A percentile compares a stretch with the other conserved stretches of the same genome.
phyloP scores from a whole-genome alignment of 2,329 filamentous ascomycete species.

The Ophiostoma montium region DNA sequence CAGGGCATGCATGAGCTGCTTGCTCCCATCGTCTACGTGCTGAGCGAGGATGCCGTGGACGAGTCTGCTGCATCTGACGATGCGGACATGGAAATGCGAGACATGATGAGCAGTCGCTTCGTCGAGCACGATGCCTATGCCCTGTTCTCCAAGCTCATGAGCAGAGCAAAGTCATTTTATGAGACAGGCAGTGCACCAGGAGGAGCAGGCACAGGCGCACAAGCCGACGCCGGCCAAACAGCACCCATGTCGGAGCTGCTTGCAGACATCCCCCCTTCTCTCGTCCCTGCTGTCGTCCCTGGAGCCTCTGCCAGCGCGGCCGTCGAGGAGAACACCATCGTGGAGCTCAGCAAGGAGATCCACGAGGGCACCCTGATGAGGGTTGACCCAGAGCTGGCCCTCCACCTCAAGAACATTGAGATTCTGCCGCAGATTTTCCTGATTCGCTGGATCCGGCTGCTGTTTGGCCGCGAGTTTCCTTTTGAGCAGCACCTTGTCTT shows the following conservation, averaged over 20 bases:
- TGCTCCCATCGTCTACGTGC: conserved; percentile 73
- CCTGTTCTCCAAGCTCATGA: conserved; percentile 78
- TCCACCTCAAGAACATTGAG: conserved; percentile 69
- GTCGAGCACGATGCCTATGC: conserved; percentile 86
- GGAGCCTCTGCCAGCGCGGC: not conserved
- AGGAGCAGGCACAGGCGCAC: not conserved
- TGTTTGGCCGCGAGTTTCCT: conserved; percentile 87
- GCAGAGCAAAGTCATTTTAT: conserved; percentile 74
- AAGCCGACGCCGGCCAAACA: not conserved
- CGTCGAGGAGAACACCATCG: conserved; percentile 48
- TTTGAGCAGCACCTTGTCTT: conserved; percentile 72
- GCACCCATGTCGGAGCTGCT: conserved; percentile 5
- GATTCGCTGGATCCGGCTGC: conserved; percentile 85
- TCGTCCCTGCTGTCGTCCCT: not conserved
- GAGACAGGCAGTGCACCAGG: conserved; percentile 42
- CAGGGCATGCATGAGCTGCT: conserved; percentile 98
- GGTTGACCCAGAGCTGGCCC: conserved; percentile 28
- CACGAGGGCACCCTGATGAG: conserved; percentile 66
- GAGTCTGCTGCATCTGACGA: conserved; percentile 11
- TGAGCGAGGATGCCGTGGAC: conserved; percentile 65
- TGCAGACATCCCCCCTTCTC: not conserved
- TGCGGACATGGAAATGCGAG: conserved; percentile 35
- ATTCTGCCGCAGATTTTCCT: conserved; percentile 94
- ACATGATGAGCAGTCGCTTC: conserved; percentile 56
- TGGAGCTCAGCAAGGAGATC: conserved; percentile 73